These are phyloP conservation scores for Ammopiptanthus mongolicus DNA, from an alignment of 306 rosid genomes.

Conservation along the genomic window DNA sequence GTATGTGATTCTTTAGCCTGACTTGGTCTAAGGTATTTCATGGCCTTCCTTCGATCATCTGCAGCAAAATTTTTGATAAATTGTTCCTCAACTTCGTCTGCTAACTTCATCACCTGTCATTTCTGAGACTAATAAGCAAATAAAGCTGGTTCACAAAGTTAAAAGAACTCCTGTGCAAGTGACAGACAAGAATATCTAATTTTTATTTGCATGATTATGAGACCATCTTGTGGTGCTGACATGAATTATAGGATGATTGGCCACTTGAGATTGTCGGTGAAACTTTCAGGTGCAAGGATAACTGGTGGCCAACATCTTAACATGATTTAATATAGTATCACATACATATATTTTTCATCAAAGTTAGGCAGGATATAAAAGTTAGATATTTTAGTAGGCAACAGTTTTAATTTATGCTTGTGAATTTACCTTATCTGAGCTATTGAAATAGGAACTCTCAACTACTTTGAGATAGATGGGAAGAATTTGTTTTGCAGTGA, in stretches of 20 bases:
- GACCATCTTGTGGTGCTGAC: conserved; percentile 38
- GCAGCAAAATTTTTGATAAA: conserved; percentile 63
- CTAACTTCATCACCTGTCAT: conserved; percentile 66
- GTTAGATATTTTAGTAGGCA: conserved; percentile 19
- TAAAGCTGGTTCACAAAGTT: conserved; percentile 16
- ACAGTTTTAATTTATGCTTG: background rate
- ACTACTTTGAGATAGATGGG: conserved; percentile 88
- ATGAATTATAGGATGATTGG: conserved; percentile 40
- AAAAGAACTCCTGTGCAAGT: conserved; percentile 5
- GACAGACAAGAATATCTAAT: conserved; percentile 59
- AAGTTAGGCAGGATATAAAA: background rate
- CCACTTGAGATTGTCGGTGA: conserved; percentile 73
- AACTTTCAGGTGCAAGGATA: conserved; percentile 33
- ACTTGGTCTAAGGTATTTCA: conserved; percentile 88
- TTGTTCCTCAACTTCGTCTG: conserved; percentile 84
- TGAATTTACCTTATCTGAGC: conserved; percentile 87
- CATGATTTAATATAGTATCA: conserved; percentile 35
- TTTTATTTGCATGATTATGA: conserved; percentile 21
- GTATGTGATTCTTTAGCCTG: conserved; percentile 80
- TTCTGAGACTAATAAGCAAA: conserved; percentile 35
- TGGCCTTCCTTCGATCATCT: conserved; percentile 83
- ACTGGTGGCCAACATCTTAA: conserved; percentile 48
- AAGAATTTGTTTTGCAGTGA: conserved; percentile 80
- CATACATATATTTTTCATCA: conserved; percentile 17
- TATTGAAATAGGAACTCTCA: conserved; percentile 91